Conservation (phyloP, 495 filamentous ascomycete genomes). For the Podospora anserina region DNA sequence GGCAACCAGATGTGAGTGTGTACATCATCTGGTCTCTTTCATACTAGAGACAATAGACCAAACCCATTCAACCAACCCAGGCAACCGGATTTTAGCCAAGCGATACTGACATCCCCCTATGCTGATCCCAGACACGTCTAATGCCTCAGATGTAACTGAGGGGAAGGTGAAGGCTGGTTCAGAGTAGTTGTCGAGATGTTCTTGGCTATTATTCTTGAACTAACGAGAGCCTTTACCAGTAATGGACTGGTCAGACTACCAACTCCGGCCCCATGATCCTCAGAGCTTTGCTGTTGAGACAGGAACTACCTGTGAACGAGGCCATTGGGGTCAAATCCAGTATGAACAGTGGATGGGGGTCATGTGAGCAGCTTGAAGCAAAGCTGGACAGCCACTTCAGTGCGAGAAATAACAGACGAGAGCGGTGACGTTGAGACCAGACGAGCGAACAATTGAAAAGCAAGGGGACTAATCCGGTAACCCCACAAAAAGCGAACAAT, state of each 20-base stretch:
- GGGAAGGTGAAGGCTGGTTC: neutral
- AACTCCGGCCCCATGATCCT: neutral
- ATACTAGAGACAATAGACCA: neutral
- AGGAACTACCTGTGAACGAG: neutral
- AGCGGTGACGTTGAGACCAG: neutral
- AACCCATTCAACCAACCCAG: slow-evolving; percentile 16
- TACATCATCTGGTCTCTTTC: neutral
- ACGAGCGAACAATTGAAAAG: neutral
- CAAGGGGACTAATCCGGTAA: neutral
- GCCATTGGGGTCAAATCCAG: neutral
- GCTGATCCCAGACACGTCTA: neutral
- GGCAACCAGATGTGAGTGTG: neutral
- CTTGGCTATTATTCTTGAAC: neutral
- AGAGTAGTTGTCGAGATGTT: neutral
- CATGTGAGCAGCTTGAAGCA: neutral
- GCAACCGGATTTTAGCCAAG: slow-evolving; percentile 20
- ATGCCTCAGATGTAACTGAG: neutral
- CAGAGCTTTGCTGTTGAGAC: neutral
- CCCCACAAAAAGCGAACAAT: slow-evolving; percentile 1
- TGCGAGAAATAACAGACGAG: neutral
- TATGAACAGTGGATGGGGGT: neutral
- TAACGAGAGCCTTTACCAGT: neutral
- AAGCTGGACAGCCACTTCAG: no score
- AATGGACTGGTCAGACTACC: neutral
- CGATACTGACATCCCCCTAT: slow-evolving; percentile 1